Percentiles rank a stretch among this genome's conserved stretches.
phyloP scores from a whole-genome alignment of 139 green algal species.

The Tetratostichococcus sp. region DNA sequence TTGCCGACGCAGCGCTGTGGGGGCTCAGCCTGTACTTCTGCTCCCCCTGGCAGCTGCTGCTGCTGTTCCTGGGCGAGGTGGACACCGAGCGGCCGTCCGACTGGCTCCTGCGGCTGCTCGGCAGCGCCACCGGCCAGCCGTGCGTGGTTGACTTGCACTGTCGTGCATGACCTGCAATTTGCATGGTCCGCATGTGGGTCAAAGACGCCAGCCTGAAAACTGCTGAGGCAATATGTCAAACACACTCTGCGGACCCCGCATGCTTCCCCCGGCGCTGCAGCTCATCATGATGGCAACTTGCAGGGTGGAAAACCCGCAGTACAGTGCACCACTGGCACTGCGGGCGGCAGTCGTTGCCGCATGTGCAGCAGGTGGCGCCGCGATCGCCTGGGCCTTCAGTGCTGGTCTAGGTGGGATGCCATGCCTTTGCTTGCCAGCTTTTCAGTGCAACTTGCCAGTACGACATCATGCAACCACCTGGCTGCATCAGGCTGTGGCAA shows the following conservation, averaged over 20 bases:
- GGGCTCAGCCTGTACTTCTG: slow-evolving; percentile 44
- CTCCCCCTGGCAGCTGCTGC: slow-evolving; percentile 62
- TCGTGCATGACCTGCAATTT: too few relatives aligned
- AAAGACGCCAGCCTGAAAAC: too few relatives aligned
- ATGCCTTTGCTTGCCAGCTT: too few relatives aligned
- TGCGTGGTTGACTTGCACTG: too few relatives aligned
- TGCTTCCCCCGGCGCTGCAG: too few relatives aligned
- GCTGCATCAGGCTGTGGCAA: neutral
- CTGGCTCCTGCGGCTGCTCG: slow-evolving; percentile 46
- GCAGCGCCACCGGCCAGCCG: neutral
- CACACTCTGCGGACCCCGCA: too few relatives aligned
- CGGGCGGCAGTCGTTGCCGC: slow-evolving; percentile 14
- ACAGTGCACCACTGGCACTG: slow-evolving; percentile 32
- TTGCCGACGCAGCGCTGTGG: slow-evolving; percentile 48
- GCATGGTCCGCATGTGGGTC: too few relatives aligned
- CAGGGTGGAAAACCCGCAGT: slow-evolving; percentile 42
- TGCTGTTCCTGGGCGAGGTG: slow-evolving; percentile 72
- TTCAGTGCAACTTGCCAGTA: too few relatives aligned
- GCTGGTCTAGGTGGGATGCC: slow-evolving; percentile 18
- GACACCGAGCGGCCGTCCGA: slow-evolving; percentile 70
- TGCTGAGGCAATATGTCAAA: too few relatives aligned
- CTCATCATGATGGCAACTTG: neutral
- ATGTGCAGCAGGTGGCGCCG: slow-evolving; percentile 29
- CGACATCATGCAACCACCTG: too few relatives aligned
- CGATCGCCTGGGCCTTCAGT: slow-evolving; percentile 10